Base-by-base conservation (phyloP, 1,284 basidiomycete genomes). In the Chondrostereum purpureum region DNA sequence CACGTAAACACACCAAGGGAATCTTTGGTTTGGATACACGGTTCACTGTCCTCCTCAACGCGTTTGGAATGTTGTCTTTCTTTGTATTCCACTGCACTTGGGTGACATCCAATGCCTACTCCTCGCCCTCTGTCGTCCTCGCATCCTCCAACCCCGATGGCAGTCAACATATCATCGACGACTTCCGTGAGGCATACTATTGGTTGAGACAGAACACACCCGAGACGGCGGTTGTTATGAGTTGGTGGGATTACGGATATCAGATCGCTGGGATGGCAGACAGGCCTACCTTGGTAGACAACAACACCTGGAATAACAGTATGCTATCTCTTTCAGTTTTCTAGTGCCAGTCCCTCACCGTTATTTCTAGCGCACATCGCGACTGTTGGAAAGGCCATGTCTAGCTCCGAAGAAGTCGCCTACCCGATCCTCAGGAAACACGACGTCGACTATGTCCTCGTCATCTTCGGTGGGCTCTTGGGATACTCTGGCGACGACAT, bases 221-320 rank as follows among this genome's bases (percentile, higher is more conserved):
- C 2, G 72, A 91, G 63, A 86, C 92, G 53, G 83, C 92, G 11
- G 94, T 98, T 38, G 83, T 99, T 31, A 95, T 96, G 92, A 92
- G 88, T 54, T 99, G 96, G 96, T 99, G 96, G 96, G 96, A 99
- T 69, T 99, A 99, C 58, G 96, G 96, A 16, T 99, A 99, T 65
- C 95, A 99, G 69, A 97, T 99, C 59, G 92, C 94, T 36, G 96
- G 96, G 41, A 97, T 99, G 90, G 93, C 96, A 10, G 93, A 98
- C 68, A 75, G 96, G 36, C 83, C 91, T n/a, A 96, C 93, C 2
- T 71, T 99, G 48, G 96, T 99, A 8, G 96, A 99, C 67, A 99
- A 99, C 73, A 99, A 99, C 64, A 99, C 96, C 1, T 99, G 96
- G 96, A 99, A 99, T 70, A 99, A 99, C 70, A 99, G 90, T 92